These are phyloP conservation scores for Thinopyrum obtusiflorum DNA, from an alignment of 202 grass and related monocot species.

Conservation along the genomic window DNA sequence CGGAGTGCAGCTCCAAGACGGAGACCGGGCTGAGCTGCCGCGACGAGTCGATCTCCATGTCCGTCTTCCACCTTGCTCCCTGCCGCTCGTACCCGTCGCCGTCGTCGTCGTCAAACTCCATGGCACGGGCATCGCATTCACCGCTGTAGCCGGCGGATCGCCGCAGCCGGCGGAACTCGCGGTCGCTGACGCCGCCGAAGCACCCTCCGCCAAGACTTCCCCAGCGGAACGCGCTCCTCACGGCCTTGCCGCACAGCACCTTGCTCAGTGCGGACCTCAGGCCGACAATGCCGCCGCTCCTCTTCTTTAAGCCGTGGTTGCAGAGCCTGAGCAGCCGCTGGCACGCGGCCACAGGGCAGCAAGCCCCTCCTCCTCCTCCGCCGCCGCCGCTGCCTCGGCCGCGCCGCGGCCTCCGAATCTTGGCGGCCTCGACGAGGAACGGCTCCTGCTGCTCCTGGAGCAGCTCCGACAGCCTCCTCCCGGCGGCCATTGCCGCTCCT, in stretches of 20 bases:
- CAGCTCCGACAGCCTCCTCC: slow-evolving; percentile 81
- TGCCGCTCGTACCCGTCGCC: background rate
- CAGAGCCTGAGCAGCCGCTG: slow-evolving; percentile 51
- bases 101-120: slow-evolving; percentile 26
- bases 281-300: background rate
- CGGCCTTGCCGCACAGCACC: slow-evolving; percentile 41
- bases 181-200: slow-evolving; percentile 19
- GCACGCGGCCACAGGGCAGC: slow-evolving; percentile 49
- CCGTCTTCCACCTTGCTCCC: slow-evolving; percentile 26
- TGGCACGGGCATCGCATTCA: slow-evolving; percentile 32
- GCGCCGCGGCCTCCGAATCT: slow-evolving; percentile 27
- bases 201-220: slow-evolving; percentile 36
- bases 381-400: background rate
- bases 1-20: slow-evolving; percentile 67
- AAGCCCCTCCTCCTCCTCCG: background rate
- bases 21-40: slow-evolving; percentile 90
- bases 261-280: slow-evolving; percentile 47
- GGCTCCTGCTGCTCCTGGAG: slow-evolving; percentile 92
- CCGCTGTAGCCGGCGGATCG: slow-evolving; percentile 40
- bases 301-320: slow-evolving; percentile 54
- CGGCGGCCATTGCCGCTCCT: slow-evolving; percentile 30
- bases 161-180: slow-evolving; percentile 48
- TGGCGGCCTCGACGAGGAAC: slow-evolving; percentile 69
- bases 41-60: slow-evolving; percentile 46
- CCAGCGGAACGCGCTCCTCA: slow-evolving; percentile 52